Percentiles rank a stretch among this genome's conserved stretches.
Conservation (phyloP, 352 stramenopile genomes). For the Phytophthora sojae region DNA sequence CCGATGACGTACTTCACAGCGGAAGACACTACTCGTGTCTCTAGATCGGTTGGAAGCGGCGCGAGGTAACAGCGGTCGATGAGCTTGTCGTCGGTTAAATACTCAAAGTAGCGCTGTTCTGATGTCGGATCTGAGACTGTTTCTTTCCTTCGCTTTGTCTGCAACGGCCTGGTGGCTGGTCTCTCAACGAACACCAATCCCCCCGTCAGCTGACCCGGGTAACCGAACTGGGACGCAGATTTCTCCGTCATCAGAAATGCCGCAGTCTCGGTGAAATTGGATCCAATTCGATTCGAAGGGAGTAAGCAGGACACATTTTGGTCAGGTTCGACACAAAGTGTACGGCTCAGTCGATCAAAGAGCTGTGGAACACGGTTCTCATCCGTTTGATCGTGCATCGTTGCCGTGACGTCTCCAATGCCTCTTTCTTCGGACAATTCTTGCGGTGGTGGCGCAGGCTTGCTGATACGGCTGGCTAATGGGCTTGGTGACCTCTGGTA, state of each 20-base stretch:
- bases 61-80: conserved; percentile 54
- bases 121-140: conserved; percentile 18
- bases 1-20: conserved; percentile 63
- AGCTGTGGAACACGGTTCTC: conserved; percentile 32
- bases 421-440: neutral
- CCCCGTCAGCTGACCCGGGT: conserved; percentile 2
- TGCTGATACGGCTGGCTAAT: conserved; percentile 4
- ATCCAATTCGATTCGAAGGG: conserved; percentile 78
- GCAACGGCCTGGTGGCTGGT: neutral
- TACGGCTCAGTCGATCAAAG: conserved; percentile 75
- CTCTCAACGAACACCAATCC: conserved; percentile 29
- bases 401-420: neutral
- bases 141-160: neutral
- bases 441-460: neutral
- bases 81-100: conserved; percentile 45
- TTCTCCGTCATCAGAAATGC: conserved; percentile 56
- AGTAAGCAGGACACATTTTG: conserved; percentile 59
- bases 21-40: conserved; percentile 51
- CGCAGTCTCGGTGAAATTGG: conserved; percentile 68
- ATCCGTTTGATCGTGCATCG: neutral
- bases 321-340: conserved; percentile 77
- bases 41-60: conserved; percentile 43
- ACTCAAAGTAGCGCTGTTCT: conserved; percentile 69
- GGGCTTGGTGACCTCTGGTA: conserved; percentile 20
- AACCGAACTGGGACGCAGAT: conserved; percentile 27